phyloP scores from a whole-genome alignment of 139 green algal genomes.

The Ettlia oleoabundans region DNA sequence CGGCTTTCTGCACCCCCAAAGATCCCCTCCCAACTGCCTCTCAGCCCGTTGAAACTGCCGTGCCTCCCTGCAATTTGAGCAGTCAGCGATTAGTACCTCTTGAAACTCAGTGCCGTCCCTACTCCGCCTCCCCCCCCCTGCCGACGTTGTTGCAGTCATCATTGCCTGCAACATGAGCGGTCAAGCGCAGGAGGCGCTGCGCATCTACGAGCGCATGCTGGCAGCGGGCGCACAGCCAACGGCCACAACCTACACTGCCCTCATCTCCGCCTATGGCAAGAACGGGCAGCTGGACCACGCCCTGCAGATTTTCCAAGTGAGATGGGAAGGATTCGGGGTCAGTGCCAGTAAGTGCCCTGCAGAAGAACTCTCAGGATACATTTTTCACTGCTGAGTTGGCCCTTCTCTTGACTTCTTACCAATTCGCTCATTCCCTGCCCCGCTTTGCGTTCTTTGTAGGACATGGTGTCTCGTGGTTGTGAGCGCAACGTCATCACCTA shows the following conservation, averaged over 20 bases:
- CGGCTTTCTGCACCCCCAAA: neutral
- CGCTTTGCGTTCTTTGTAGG: conserved; percentile 23
- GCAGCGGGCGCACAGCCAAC: conserved; percentile 71
- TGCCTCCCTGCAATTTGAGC: too few species aligned
- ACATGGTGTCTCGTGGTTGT: conserved; percentile 57
- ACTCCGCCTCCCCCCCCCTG: neutral
- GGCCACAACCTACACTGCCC: conserved; percentile 85
- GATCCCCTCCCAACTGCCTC: neutral
- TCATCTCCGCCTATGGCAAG: conserved; percentile 87
- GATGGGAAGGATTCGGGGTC: neutral
- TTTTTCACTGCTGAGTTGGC: neutral
- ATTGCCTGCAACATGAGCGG: conserved; percentile 67
- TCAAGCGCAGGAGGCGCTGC: conserved; percentile 65
- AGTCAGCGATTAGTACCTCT: too few species aligned
- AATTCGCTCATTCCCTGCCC: neutral
- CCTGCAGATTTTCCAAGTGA: conserved; percentile 70
- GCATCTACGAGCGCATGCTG: conserved; percentile 86
- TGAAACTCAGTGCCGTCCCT: too few species aligned
- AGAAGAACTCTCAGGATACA: neutral
- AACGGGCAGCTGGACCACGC: conserved; percentile 69
- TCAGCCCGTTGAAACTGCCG: too few species aligned
- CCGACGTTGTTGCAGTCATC: conserved; percentile 51
- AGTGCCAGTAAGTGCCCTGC: too few species aligned
- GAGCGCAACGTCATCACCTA: conserved; percentile 80
- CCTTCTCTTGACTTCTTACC: neutral